Base-by-base conservation (phyloP, 352 stramenopile species). In the Pythium guiyangense region DNA sequence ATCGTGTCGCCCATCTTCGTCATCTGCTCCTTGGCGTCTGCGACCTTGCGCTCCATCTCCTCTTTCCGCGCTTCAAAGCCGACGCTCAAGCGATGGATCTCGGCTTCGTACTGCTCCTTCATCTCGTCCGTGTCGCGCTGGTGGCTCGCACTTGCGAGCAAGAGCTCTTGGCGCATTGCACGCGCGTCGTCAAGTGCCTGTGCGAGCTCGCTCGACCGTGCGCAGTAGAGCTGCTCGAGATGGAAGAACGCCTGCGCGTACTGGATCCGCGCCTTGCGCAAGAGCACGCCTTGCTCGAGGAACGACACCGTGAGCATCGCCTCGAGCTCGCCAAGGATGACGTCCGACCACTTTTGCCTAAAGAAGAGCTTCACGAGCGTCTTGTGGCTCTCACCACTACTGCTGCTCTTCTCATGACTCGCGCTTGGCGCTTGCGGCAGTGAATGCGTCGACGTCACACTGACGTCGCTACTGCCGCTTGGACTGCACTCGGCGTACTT, bases 1-100 rank as follows among this genome's bases (percentile, higher is more conserved):
- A 98, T 92, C 2, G 90, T 97, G 51, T 98, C 90, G 9, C 77
- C 74, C 88, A 98, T 97, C 50, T 94, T 93, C 25, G 75, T 71
- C 62, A 91, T 78, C 57, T 96, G 79, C 2, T 94, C 78, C 57
- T 94, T 92, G 2, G 77, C 77, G 12, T 93, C 79, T 0, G 49
- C 48, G 40, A 82, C 60, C 50, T 85, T 84, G 14, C 73, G 64
- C 61, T 97, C 87, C 69, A 93, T 81, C 6, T 91, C 82, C 12
- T 64, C 60, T 42, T 78, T 74, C 25, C 62, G 61, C 14, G 55
- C 66, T 20, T 93, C 79, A 55, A 91, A 88, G 15, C 62, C 55
- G 0, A 59, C 59, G 6, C 52, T 67, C 20, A 90, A 31, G 6
- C 62, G 70, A 22, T 73, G 50, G 43, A 94, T 83, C 57, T 92